Conservation (phyloP, 805 yeast species). For the Metschnikowia santaceciliae region DNA sequence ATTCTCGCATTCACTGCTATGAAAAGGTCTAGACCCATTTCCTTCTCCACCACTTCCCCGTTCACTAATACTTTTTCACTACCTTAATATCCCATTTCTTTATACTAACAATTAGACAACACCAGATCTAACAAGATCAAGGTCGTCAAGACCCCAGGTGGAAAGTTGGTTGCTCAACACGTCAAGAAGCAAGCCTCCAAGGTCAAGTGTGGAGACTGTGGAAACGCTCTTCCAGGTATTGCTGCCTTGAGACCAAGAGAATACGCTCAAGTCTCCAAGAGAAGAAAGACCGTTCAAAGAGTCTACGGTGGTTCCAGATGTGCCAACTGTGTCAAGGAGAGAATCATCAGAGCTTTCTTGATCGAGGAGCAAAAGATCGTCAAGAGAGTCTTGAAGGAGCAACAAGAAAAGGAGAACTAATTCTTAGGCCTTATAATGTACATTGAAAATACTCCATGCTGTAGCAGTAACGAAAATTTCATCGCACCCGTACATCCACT, state of each 20-base stretch:
- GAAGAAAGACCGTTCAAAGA: slow-evolving; percentile 98
- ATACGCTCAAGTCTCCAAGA: slow-evolving; percentile 91
- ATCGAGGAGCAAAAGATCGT: slow-evolving; percentile 99
- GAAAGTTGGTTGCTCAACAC: slow-evolving; percentile 97
- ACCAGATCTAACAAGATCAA: slow-evolving; percentile 99
- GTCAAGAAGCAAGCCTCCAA: slow-evolving; percentile 86
- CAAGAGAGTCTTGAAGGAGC: slow-evolving; percentile 98
- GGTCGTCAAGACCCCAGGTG: slow-evolving; percentile 99
- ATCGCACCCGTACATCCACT: not conserved
- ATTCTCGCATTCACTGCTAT: too few relatives aligned
- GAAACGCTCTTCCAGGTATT: slow-evolving; percentile 78
- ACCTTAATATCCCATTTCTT: not conserved
- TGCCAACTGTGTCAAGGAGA: slow-evolving; percentile 98
- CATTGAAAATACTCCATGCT: slow-evolving; percentile 5
- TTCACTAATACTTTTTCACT: not conserved
- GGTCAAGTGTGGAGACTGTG: slow-evolving; percentile 89
- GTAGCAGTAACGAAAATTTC: too few relatives aligned
- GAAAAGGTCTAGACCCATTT: too few relatives aligned
- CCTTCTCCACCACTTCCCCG: too few relatives aligned
- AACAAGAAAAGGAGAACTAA: slow-evolving; percentile 74
- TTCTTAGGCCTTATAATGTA: slow-evolving; percentile 13
- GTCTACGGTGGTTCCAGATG: slow-evolving; percentile 99
- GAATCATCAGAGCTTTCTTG: slow-evolving; percentile 99
- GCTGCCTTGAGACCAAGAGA: slow-evolving; percentile 97
- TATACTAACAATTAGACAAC: slow-evolving; percentile 71